Percentiles rank a stretch among this genome's conserved stretches.
Evolutionary conservation across 2,329 filamentous ascomycete genomes (phyloP).

Genomic region (Endocalyx cinctus): DNA sequence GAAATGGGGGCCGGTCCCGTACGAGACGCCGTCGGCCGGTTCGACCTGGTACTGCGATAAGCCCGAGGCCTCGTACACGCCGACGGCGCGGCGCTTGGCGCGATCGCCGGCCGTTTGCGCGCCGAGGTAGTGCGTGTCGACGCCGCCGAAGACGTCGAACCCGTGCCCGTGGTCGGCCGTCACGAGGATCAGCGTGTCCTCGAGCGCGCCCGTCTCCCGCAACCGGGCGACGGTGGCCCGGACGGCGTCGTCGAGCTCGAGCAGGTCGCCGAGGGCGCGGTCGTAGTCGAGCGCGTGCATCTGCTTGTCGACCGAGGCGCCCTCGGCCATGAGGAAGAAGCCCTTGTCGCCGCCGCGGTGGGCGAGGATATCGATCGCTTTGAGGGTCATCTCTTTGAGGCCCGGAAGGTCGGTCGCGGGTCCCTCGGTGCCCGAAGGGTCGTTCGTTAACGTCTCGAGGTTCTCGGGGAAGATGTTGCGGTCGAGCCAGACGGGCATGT

Average conservation of each 20-base stretch:
- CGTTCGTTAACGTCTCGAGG: constrained; percentile 60
- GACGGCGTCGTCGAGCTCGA: constrained; percentile 81
- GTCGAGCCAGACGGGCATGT: constrained; percentile 82
- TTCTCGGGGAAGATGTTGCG: constrained; percentile 75
- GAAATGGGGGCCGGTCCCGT: constrained; percentile 71
- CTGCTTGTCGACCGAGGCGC: constrained; percentile 82
- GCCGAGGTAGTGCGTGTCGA: constrained; percentile 73
- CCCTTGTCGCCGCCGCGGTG: constrained; percentile 62
- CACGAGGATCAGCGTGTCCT: constrained; percentile 74
- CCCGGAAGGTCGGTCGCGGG: constrained; percentile 73
- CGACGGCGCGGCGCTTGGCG: constrained; percentile 70
- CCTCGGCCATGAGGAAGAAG: constrained; percentile 86
- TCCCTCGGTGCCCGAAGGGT: constrained; percentile 59
- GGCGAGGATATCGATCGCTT: constrained; percentile 76
- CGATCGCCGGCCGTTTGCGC: constrained; percentile 62
- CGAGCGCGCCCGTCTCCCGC: constrained; percentile 57
- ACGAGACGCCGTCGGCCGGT: constrained; percentile 51
- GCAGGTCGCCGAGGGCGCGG: constrained; percentile 75
- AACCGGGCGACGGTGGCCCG: constrained; percentile 70
- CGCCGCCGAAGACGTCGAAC: constrained; percentile 79
- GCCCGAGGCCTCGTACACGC: constrained; percentile 68
- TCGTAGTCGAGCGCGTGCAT: constrained; percentile 86
- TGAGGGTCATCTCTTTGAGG: constrained; percentile 84
- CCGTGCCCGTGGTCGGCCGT: constrained; percentile 88
- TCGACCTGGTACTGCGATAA: constrained; percentile 68